Conservation (phyloP, 2,329 filamentous ascomycete genomes). For the Diaporthe nobilis region DNA sequence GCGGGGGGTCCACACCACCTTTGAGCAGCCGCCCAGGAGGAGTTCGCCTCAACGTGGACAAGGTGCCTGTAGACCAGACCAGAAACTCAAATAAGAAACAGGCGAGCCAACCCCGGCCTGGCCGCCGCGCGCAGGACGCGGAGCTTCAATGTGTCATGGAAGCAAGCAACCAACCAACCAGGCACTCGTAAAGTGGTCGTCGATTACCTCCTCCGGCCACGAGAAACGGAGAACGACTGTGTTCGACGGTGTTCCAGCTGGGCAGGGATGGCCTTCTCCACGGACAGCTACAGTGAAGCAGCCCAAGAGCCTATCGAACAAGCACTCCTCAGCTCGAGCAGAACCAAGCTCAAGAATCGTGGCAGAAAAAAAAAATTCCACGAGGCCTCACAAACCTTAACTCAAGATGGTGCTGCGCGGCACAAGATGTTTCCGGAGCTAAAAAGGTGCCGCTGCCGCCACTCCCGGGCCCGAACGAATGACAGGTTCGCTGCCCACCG, state of each 20-base stretch:
- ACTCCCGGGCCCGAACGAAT: constrained; percentile 25
- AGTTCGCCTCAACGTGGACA: background rate
- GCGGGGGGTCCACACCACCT: constrained; percentile 26
- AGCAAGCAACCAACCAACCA: background rate
- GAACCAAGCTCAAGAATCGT: background rate
- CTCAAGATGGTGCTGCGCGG: constrained; percentile 13
- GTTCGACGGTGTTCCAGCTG: background rate
- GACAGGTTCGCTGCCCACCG: background rate
- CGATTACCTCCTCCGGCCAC: background rate
- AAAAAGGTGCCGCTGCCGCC: constrained; percentile 6
- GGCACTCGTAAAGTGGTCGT: background rate
- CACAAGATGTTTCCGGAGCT: constrained; percentile 21
- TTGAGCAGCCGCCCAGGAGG: background rate
- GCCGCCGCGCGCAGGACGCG: background rate
- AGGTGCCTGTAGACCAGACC: background rate
- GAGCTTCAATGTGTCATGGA: constrained; percentile 4
- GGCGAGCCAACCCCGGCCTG: background rate
- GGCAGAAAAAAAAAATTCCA: background rate
- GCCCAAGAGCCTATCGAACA: background rate
- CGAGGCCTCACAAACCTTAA: constrained; percentile 1
- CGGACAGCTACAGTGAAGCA: no score
- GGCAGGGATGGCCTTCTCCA: constrained; percentile 7
- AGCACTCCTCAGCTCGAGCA: no score
- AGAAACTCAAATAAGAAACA: background rate
- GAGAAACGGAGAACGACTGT: background rate